Evolutionary conservation across 768 basidiomycete species (phyloP).

Genomic region (Lyophyllum atratum): DNA sequence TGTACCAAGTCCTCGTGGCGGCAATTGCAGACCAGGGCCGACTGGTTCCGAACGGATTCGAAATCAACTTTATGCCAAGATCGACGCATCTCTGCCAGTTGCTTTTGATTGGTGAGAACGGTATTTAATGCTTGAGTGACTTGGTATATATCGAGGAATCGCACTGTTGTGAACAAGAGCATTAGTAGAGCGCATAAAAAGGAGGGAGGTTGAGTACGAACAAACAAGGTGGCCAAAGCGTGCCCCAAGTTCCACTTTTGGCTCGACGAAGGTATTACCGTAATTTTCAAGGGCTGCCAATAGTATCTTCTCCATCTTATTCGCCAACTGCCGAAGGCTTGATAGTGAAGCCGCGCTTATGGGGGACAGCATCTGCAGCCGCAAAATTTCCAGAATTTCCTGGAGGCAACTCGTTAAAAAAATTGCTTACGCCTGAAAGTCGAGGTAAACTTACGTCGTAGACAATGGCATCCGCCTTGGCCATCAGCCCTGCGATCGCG

Average conservation of each 20-base stretch:
- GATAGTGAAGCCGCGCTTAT: constrained; percentile 68
- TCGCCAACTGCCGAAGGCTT: constrained; percentile 77
- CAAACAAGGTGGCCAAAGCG: constrained; percentile 90
- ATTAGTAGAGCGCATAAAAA: constrained; percentile 8
- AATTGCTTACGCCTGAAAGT: neutral
- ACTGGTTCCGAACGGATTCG: constrained; percentile 89
- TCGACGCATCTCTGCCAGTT: constrained; percentile 81
- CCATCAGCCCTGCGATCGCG: constrained; percentile 85
- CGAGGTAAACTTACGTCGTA: constrained; percentile 72
- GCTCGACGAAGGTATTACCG: constrained; percentile 87
- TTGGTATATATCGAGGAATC: constrained; percentile 91
- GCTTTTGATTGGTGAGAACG: constrained; percentile 87
- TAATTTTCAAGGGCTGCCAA: constrained; percentile 80
- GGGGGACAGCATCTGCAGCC: constrained; percentile 81
- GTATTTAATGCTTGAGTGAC: constrained; percentile 87
- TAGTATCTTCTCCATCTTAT: constrained; percentile 91
- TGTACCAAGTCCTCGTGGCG: constrained; percentile 88
- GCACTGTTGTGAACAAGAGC: constrained; percentile 49
- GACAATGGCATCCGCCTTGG: constrained; percentile 85
- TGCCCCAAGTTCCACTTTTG: constrained; percentile 88
- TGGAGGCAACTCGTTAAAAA: constrained; percentile 28
- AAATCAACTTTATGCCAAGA: constrained; percentile 91
- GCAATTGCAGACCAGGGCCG: constrained; percentile 91
- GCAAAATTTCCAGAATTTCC: constrained; percentile 87
- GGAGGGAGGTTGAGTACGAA: constrained; percentile 41